These are phyloP conservation scores for Hymenoscyphus repandus DNA, from an alignment of 2,329 filamentous ascomycete species.

Conservation along the genomic window DNA sequence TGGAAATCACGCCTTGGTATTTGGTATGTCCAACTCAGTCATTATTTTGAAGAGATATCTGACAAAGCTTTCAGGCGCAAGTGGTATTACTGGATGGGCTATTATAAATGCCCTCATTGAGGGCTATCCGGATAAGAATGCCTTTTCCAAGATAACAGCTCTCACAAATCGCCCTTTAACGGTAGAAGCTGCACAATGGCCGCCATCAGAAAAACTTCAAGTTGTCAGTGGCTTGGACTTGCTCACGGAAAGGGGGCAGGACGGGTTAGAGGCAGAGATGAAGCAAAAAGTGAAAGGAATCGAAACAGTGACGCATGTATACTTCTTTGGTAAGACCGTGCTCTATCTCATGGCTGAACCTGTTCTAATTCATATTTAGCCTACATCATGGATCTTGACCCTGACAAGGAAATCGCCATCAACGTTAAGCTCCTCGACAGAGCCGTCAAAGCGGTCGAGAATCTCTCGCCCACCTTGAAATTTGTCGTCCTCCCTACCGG, in stretches of 20 bases:
- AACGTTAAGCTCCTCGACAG: slow-evolving; percentile 36
- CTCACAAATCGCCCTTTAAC: slow-evolving; percentile 28
- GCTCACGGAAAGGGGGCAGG: slow-evolving; percentile 32
- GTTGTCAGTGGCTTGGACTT: slow-evolving; percentile 35
- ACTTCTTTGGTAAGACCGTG: slow-evolving; percentile 27
- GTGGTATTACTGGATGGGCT: slow-evolving; percentile 33
- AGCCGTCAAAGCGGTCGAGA: slow-evolving; percentile 35
- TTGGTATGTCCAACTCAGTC: slow-evolving; percentile 15
- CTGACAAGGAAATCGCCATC: slow-evolving; percentile 19
- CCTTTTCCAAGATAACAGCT: slow-evolving; percentile 28
- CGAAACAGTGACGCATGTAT: slow-evolving; percentile 38
- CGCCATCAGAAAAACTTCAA: slow-evolving; percentile 25
- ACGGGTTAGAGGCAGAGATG: slow-evolving; percentile 15
- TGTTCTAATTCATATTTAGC: slow-evolving; percentile 3
- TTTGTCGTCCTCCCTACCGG: slow-evolving; percentile 39
- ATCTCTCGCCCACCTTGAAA: slow-evolving; percentile 33
- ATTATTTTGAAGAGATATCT: neutral
- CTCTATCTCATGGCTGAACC: too few relatives aligned
- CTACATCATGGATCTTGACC: slow-evolving; percentile 15
- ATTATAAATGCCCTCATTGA: slow-evolving; percentile 25
- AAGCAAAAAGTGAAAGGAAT: slow-evolving; percentile 31
- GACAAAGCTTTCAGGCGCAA: slow-evolving; percentile 18
- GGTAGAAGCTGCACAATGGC: slow-evolving; percentile 18
- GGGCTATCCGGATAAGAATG: slow-evolving; percentile 28
- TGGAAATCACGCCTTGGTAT: slow-evolving; percentile 26